Base-by-base conservation (phyloP, 2,329 filamentous ascomycete genomes). In the Colletotrichum sp. region DNA sequence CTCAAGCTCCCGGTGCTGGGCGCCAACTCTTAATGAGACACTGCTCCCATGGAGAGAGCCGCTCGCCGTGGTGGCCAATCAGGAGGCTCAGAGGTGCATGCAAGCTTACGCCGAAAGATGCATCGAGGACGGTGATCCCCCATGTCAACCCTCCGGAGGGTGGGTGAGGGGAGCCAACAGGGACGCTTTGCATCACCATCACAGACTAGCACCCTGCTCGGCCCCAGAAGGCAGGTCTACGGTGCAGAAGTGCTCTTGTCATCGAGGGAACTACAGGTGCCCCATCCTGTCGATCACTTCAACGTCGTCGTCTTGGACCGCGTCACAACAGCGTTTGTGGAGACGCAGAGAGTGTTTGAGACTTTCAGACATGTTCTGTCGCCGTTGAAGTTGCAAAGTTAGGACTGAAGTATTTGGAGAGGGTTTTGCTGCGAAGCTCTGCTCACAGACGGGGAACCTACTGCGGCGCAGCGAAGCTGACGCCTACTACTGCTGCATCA, bases 111-210 rank as follows among this genome's bases (percentile, higher is more conserved):
- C 75, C 69, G 75, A 77, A 71, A 64, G 49, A 62, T 77, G 76
- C 76, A 59, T 77, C 59, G 59, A 67, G 39, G 69, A 69, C 64
- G 69, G 73, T 60, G 69, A 77, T 69, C 69, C 69, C 63, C 69
- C 36, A 74, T 52, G 71, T 59, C 55, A 65, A 69, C 39, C 64
- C 63, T 71, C 57, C 49, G 63, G 24, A 72, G 63, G 62, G 49
- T 62, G 55, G n/a, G 64, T 30, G 24, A 59, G 49, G 28, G 55
- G 26, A 59, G 70, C 57, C 73, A n/a, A 16, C 26, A 73, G 26
- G 55, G 32, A 49, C 74, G 62, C 71, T 75, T 75, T 71, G 57
- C 75, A 71, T 71, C 66, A 75, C 75, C 62, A 52, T 4, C 55
- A 32, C 13, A 68, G 64, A 39, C 34, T 32, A 74, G 57, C 64